Conservation (phyloP, 257 asterid species). For the Solanum microdontum region DNA sequence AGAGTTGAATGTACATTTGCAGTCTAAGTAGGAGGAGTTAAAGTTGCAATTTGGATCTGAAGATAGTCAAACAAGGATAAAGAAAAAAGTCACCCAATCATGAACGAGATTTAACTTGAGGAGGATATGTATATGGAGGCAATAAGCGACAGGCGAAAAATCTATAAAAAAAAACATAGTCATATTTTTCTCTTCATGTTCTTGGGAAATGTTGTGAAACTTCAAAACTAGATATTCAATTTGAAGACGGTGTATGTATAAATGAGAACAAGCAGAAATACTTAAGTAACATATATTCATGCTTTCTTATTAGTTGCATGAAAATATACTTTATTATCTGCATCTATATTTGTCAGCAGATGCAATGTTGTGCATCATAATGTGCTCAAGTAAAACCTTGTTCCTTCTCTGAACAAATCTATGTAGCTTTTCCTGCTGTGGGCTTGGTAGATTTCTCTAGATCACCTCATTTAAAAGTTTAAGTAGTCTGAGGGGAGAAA, state of each 20-base stretch:
- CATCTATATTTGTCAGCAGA: neutral
- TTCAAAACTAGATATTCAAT: neutral
- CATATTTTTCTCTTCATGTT: neutral
- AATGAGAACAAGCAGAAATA: neutral
- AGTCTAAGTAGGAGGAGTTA: neutral
- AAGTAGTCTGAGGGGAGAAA: neutral
- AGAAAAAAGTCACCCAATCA: neutral
- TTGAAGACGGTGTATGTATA: neutral
- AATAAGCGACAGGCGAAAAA: neutral
- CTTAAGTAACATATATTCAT: neutral
- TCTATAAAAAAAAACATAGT: neutral
- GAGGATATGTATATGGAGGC: neutral
- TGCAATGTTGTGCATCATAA: neutral
- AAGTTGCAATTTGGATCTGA: neutral
- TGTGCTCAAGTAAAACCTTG: neutral
- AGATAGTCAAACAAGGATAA: neutral
- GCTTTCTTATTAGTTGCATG: neutral
- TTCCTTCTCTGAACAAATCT: neutral
- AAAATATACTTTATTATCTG: neutral
- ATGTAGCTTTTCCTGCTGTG: neutral
- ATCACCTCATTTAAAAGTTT: neutral
- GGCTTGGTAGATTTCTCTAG: neutral
- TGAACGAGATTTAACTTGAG: neutral
- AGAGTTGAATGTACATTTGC: neutral
- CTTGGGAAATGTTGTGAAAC: neutral